phyloP scores from a whole-genome alignment of 2,329 filamentous ascomycete genomes.

The Orbilia javanica region DNA sequence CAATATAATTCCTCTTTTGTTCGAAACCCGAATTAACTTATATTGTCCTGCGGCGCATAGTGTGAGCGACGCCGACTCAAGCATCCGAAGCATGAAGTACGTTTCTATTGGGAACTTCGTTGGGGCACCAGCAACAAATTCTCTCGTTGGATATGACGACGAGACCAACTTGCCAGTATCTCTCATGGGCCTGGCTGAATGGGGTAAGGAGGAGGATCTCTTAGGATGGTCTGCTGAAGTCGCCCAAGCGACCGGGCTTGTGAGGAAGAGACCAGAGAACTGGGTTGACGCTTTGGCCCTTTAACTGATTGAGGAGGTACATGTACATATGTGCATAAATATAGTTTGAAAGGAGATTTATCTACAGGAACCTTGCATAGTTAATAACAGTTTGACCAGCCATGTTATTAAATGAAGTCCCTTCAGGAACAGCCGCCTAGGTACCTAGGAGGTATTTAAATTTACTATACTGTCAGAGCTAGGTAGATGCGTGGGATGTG shows the following conservation, averaged over 20 bases:
- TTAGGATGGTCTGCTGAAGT: conserved; percentile 73
- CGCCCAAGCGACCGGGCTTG: conserved; percentile 64
- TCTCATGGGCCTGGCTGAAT: conserved; percentile 75
- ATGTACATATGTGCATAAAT: neutral
- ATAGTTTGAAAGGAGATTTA: neutral
- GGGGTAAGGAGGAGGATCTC: conserved; percentile 75
- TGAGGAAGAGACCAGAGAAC: conserved; percentile 41
- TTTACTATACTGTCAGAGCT: too few species aligned
- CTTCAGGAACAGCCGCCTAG: neutral
- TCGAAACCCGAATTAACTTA: conserved; percentile 8
- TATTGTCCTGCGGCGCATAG: conserved; percentile 65
- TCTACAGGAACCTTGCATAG: conserved; percentile 12
- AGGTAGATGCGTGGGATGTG: too few species aligned
- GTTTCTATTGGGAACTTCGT: conserved; percentile 86
- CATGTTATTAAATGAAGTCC: neutral
- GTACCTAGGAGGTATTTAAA: too few species aligned
- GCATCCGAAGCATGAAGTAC: conserved; percentile 84
- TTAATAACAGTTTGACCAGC: neutral
- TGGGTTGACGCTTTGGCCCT: conserved; percentile 57
- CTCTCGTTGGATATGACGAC: conserved; percentile 80
- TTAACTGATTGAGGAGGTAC: neutral
- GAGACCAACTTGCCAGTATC: conserved; percentile 74
- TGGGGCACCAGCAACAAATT: conserved; percentile 80
- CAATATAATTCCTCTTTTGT: neutral
- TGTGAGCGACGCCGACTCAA: conserved; percentile 78